Evolutionary conservation across 2,329 filamentous ascomycete genomes (phyloP), one percentile per base, ranked within the genome.

Genomic region (Epichloe baconii): DNA sequence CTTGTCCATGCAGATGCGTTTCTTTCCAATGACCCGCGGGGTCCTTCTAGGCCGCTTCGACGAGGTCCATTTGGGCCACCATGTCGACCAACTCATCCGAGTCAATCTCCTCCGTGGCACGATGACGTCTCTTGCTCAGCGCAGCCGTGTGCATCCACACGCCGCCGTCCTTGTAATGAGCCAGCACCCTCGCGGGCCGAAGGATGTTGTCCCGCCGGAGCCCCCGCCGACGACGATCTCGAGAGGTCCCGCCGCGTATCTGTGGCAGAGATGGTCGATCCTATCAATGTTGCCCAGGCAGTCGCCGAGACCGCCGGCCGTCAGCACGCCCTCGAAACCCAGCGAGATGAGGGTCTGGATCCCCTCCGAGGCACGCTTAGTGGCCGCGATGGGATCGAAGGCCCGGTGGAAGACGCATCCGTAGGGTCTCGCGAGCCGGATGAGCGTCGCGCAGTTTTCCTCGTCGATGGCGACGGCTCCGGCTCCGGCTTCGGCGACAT

Each of bases 341-440:
- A 72, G 71, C 3, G 14, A 47, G 0, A 57, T 56, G 12, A 79
- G 58, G 6, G 61, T 58, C 4, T 62, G 57, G 31, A 78, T 48
- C 35, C 52, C 56, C 0, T 56, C 57, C 8, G 51, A 47, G 44
- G 58, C 54, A 8, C 56, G 52, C 36, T 56, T 45, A 10, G 53
- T 48, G 5, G 54, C 62, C 3, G 75, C 57, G 11, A 78, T 63
- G 17, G 68, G 64, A 57, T 81, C 78, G 52, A 78, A 78, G 2
- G 78, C 78, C 15, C 78, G 71, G 61, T 79, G 77, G 54, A 80
- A 75, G n/a, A 77, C 69, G 55, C 72, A 73, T 15, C 61, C 61
- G 35, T 69, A 68, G 2, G 72, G 74, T 6, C 54, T 58, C 0
- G 76, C 72, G 14, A 66, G 60, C 2, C 57, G 41, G 1, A 77